phyloP scores from a whole-genome alignment of 495 filamentous ascomycete genomes.

The Usnea hakonensis region DNA sequence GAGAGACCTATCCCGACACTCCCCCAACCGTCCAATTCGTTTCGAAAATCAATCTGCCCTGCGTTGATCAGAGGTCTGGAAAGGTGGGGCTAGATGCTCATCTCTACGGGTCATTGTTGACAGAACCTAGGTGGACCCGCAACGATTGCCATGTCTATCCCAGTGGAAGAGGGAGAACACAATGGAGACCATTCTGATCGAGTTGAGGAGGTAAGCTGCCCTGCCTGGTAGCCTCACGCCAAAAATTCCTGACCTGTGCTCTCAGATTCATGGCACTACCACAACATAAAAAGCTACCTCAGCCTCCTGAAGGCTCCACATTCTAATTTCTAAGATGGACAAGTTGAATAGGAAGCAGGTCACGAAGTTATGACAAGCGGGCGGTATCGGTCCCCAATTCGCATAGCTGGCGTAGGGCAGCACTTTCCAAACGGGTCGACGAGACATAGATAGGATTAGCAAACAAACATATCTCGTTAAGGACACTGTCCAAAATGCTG shows the following conservation, averaged over 20 bases:
- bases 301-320: constrained; percentile 81
- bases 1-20: constrained; percentile 75
- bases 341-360: neutral
- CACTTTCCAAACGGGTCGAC: neutral
- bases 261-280: constrained; percentile 88
- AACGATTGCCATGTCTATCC: constrained; percentile 70
- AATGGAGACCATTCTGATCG: constrained; percentile 90
- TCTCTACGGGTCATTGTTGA: constrained; percentile 7
- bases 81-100: constrained; percentile 35
- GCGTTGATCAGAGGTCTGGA: constrained; percentile 72
- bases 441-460: neutral
- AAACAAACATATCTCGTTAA: neutral
- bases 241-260: constrained; percentile 14
- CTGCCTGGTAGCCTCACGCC: constrained; percentile 5
- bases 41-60: constrained; percentile 89
- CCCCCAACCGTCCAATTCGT: constrained; percentile 87
- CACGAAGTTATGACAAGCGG: constrained; percentile 14
- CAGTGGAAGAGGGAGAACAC: constrained; percentile 85
- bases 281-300: constrained; percentile 87
- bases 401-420: constrained; percentile 15
- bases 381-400: constrained; percentile 1
- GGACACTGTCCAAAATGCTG: neutral
- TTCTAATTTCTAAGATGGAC: constrained; percentile 36
- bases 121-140: constrained; percentile 63
- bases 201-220: constrained; percentile 62